A percentile compares a stretch with the other conserved stretches of the same genome.
phyloP scores from a whole-genome alignment of 148 eudicot genomes.

The Camellia japonica region DNA sequence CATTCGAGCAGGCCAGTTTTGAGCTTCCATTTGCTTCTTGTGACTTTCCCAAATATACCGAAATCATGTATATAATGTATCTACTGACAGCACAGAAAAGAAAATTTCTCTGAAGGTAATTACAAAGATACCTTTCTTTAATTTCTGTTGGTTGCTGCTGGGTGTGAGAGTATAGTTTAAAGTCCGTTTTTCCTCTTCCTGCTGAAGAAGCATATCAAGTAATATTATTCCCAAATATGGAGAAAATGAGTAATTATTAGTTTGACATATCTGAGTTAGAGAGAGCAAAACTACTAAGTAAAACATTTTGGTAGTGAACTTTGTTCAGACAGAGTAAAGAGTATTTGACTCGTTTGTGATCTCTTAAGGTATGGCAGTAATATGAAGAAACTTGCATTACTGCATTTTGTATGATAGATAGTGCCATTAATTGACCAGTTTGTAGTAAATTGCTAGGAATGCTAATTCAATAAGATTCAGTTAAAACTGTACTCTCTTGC shows the following conservation, averaged over 20 bases:
- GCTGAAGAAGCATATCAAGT: neutral
- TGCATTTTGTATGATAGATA: too few relatives aligned
- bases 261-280: neutral
- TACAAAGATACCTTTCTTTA: neutral
- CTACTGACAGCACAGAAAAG: neutral
- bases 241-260: neutral
- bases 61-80: constrained; percentile 13
- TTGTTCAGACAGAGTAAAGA: neutral
- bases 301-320: neutral
- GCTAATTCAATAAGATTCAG: too few relatives aligned
- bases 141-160: neutral
- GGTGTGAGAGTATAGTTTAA: neutral
- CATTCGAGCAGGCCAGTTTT: constrained; percentile 86
- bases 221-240: neutral
- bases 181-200: neutral
- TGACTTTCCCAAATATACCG: neutral
- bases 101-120: constrained; percentile 3
- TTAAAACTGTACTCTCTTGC: too few relatives aligned
- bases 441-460: neutral
- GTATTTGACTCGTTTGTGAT: neutral
- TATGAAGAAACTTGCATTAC: too few relatives aligned
- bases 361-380: too few relatives aligned
- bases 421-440: too few relatives aligned
- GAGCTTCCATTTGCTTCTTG: constrained; percentile 18
- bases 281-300: neutral